A percentile compares a stretch with the other conserved stretches of the same genome.
Conservation (phyloP, 2,329 filamentous ascomycete genomes). For the Arthrobotrys pseudoclavata region DNA sequence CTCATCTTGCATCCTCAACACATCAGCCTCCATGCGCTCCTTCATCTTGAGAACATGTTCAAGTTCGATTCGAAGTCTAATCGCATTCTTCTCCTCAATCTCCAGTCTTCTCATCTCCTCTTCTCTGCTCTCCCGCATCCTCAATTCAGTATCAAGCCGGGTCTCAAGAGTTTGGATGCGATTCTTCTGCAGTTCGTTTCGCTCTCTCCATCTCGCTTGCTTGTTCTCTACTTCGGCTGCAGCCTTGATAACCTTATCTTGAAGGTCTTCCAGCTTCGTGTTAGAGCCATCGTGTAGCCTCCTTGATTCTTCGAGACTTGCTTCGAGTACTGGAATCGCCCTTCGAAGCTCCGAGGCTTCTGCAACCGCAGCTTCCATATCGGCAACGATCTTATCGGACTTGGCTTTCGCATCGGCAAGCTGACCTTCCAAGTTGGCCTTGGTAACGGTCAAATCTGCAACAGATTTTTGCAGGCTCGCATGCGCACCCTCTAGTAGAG, state of each 20-base stretch:
- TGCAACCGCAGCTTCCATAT: conserved; percentile 72
- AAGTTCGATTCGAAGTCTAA: conserved; percentile 65
- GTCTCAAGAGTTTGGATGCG: conserved; percentile 84
- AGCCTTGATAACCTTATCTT: conserved; percentile 86
- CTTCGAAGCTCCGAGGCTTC: conserved; percentile 81
- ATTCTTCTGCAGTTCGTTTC: conserved; percentile 82
- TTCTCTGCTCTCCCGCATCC: conserved; percentile 77
- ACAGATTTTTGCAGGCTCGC: conserved; percentile 71
- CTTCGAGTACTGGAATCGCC: conserved; percentile 79
- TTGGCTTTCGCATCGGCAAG: conserved; percentile 76
- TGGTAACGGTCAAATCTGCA: conserved; percentile 72
- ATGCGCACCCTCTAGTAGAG: conserved; percentile 78
- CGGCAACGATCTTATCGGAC: conserved; percentile 72
- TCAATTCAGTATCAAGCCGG: conserved; percentile 80
- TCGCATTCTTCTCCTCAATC: conserved; percentile 74
- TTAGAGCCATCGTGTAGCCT: conserved; percentile 86
- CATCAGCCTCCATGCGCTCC: conserved; percentile 75
- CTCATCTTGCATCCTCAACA: conserved; percentile 75
- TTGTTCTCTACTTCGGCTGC: conserved; percentile 85
- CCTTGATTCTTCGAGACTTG: conserved; percentile 87
- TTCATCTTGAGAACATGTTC: conserved; percentile 61
- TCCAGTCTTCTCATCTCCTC: conserved; percentile 77
- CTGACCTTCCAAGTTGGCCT: conserved; percentile 73
- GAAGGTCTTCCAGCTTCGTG: conserved; percentile 84
- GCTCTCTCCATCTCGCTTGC: conserved; percentile 81